Percentiles rank a stretch among this genome's conserved stretches.
Conservation (phyloP, 768 basidiomycete genomes). For the Rhodotorula paludigena region DNA sequence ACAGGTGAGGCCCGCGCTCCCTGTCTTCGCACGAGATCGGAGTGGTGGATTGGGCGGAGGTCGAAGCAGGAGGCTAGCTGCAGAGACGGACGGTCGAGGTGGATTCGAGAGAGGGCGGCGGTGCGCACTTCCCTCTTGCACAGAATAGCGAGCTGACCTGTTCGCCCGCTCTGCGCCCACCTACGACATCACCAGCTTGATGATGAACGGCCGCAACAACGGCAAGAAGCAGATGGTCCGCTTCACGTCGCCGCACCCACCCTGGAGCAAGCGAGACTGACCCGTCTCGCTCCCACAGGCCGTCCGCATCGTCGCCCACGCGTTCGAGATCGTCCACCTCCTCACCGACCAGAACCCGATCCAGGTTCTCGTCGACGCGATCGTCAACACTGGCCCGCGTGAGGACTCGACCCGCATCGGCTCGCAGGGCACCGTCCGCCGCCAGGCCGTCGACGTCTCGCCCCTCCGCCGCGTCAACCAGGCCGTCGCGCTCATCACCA, state of each 20-base stretch:
- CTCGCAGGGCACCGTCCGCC: slow-evolving; percentile 98
- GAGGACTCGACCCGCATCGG: slow-evolving; percentile 99
- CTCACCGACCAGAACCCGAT: slow-evolving; percentile 99
- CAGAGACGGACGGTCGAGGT: too few relatives aligned
- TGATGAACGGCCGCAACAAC: slow-evolving; percentile 99
- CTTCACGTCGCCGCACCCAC: too few relatives aligned
- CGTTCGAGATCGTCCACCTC: slow-evolving; percentile 99
- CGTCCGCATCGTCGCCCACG: slow-evolving; percentile 97
- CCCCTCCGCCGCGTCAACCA: slow-evolving; percentile 98
- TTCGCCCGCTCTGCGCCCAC: too few relatives aligned
- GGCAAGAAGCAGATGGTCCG: slow-evolving; percentile 85
- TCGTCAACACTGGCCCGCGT: slow-evolving; percentile 98
- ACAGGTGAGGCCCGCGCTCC: slow-evolving; percentile 72
- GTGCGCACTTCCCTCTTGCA: too few relatives aligned
- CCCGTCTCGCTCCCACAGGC: slow-evolving; percentile 51
- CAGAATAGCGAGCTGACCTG: too few relatives aligned
- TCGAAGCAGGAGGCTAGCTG: too few relatives aligned
- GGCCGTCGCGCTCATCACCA: slow-evolving; percentile 87
- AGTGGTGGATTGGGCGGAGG: too few relatives aligned
- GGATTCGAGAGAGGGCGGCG: too few relatives aligned
- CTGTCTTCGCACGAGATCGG: too few relatives aligned
- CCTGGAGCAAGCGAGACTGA: too few relatives aligned
- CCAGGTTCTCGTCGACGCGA: slow-evolving; percentile 95
- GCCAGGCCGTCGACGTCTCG: slow-evolving; percentile 99
- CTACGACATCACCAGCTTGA: slow-evolving; percentile 79